A percentile compares a stretch with the other conserved stretches of the same genome.
phyloP scores from a whole-genome alignment of 192 early-diverging fungal genomes.

The Piromyces finnis region DNA sequence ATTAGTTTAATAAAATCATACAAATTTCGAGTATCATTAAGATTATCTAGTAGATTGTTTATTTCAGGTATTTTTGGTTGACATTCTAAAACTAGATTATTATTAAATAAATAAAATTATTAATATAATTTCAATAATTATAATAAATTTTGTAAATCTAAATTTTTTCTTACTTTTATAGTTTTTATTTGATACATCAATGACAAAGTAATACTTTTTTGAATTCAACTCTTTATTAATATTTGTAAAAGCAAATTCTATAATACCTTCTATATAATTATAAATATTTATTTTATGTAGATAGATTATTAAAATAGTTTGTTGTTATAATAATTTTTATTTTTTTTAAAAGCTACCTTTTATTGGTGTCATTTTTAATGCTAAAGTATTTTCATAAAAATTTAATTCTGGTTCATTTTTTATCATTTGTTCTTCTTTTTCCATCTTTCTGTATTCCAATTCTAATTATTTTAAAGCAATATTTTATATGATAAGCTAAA shows the following conservation, averaged over 20 bases:
- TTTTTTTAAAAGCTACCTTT: too few relatives aligned
- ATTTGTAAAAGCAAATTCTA: not conserved
- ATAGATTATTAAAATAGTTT: too few relatives aligned
- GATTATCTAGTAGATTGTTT: not conserved
- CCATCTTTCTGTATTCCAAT: not conserved
- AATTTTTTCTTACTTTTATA: not conserved
- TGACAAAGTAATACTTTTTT: not conserved
- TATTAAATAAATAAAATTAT: too few relatives aligned
- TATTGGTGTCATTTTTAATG: not conserved
- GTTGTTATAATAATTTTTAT: too few relatives aligned
- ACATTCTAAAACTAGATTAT: not conserved
- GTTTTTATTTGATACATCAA: not conserved
- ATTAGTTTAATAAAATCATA: not conserved
- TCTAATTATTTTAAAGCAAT: not conserved
- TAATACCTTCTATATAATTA: not conserved
- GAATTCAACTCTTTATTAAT: not conserved
- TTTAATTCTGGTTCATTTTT: not conserved
- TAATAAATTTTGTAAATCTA: too few relatives aligned
- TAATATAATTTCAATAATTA: too few relatives aligned
- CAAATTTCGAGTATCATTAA: not conserved
- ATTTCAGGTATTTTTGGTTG: not conserved
- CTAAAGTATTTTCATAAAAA: not conserved
- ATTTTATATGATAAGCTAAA: too few relatives aligned
- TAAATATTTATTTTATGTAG: too few relatives aligned
- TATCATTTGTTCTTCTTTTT: not conserved